Evolutionary conservation across 306 rosid species (phyloP).

Genomic region (Vigna hirtella): DNA sequence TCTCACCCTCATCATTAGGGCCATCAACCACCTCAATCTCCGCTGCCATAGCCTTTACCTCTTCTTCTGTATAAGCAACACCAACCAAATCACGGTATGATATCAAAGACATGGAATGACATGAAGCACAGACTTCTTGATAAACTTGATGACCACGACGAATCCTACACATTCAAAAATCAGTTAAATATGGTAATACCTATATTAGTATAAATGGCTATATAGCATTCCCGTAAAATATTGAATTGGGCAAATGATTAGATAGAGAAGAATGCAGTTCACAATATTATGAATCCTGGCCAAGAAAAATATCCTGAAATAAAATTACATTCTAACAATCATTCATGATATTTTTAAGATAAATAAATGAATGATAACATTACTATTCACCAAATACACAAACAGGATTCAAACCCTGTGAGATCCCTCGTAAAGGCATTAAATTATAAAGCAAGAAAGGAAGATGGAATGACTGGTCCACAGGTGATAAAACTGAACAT

Average conservation of each 20-base stretch:
- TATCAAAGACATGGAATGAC: constrained; percentile 95
- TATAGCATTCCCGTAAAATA: constrained; percentile 26
- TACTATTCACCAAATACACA: not conserved
- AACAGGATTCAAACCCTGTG: not conserved
- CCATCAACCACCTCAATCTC: constrained; percentile 99
- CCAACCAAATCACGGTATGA: constrained; percentile 99
- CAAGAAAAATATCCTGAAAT: not conserved
- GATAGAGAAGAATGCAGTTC: not conserved
- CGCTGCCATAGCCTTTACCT: constrained; percentile 98
- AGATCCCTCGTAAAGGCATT: constrained; percentile 11
- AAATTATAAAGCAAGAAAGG: not conserved
- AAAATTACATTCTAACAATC: not conserved
- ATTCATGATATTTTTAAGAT: not conserved
- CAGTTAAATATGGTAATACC: constrained; percentile 10
- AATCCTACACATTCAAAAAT: constrained; percentile 74
- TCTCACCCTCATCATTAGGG: constrained; percentile 99
- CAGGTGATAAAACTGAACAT: constrained; percentile 4
- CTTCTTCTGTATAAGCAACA: constrained; percentile 97
- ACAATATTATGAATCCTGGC: constrained; percentile 1
- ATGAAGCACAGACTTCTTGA: constrained; percentile 92
- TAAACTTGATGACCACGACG: constrained; percentile 99
- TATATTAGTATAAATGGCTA: constrained; percentile 20
- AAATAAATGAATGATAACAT: constrained; percentile 13
- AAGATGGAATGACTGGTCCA: not conserved
- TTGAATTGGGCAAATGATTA: not conserved